Evolutionary conservation across 192 early-diverging fungal genomes (phyloP), one percentile per base, ranked within the genome.

Genomic region (Allomyces arbusculus): DNA sequence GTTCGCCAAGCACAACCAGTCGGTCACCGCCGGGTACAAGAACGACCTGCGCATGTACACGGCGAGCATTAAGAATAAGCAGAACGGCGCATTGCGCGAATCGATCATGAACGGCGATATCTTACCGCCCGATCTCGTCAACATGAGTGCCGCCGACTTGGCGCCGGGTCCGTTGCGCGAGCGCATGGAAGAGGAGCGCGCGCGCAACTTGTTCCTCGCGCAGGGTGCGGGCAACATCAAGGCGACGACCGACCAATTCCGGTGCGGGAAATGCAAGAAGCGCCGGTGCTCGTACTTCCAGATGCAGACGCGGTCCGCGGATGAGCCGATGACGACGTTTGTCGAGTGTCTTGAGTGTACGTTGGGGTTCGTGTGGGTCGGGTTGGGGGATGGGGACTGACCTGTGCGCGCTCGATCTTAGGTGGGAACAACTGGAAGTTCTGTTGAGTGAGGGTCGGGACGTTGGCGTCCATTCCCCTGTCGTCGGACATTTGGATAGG

Each of bases 301-400:
- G 81, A 91, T 90, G 89, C 90, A 92, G 79, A 99, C 94, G 19
- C 81, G 95, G 50, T 88, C 85, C 64, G 95, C 95, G 14, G 95
- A 99, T 81, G 95, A 99, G 78, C 95, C 95, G 23, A 98, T 98
- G 95, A 94, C 91, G 4, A 94, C 91, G 0, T 95, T 95, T 80
- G 94, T 97, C 45, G 93, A 90, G 0, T 97, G 94, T 70, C 75
- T 81, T 43, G 78, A 77, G 24, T 97, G 94, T 74, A 40, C 33
- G 33, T 40, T 40, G 33, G 33, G 33, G 33, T 40, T 40, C 33
- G 33, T 40, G 33, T 3, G 4, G 0, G 33, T 3, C 5, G 3
- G 7, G 33, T 8, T 7, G 33, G 8, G 33, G 33, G 4, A 28
- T 40, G 33, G 33, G 33, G 2, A 40, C 33, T 40, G 8, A 40